Evolutionary conservation across 768 basidiomycete genomes (phyloP).

Genomic region (Pulveroboletus sp.): DNA sequence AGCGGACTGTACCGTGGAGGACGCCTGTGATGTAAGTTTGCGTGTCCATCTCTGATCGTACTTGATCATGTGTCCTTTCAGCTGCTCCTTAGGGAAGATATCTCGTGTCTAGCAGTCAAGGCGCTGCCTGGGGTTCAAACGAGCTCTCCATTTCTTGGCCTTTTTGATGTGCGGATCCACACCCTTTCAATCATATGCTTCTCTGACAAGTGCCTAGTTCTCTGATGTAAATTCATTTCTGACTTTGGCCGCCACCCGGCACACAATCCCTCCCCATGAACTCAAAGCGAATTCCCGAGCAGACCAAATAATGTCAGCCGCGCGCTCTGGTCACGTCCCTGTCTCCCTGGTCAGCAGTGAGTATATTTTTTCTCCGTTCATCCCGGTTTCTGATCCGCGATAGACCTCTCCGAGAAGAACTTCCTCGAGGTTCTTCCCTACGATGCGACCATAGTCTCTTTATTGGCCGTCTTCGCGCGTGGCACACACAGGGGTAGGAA

Average conservation of each 20-base stretch:
- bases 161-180: conserved; percentile 64
- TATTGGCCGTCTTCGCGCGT: conserved; percentile 62
- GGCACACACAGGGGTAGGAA: conserved; percentile 67
- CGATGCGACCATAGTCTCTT: conserved; percentile 57
- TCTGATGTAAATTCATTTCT: conserved; percentile 88
- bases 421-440: conserved; percentile 61
- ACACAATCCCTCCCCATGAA: conserved; percentile 61
- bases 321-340: conserved; percentile 68
- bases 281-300: conserved; percentile 55
- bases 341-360: conserved; percentile 75
- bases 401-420: conserved; percentile 85
- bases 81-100: conserved; percentile 60
- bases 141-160: conserved; percentile 42
- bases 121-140: conserved; percentile 21
- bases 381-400: neutral
- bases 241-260: conserved; percentile 75
- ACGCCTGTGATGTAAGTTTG: conserved; percentile 68
- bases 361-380: conserved; percentile 23
- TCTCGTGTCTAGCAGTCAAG: conserved; percentile 63
- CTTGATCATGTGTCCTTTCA: conserved; percentile 23
- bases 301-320: conserved; percentile 68
- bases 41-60: neutral
- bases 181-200: neutral
- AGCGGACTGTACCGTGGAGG: conserved; percentile 72
- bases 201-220: conserved; percentile 45